Evolutionary conservation across 2,329 filamentous ascomycete species (phyloP), one percentile per base, ranked within the genome.

Genomic region (Gremmenia infestans): DNA sequence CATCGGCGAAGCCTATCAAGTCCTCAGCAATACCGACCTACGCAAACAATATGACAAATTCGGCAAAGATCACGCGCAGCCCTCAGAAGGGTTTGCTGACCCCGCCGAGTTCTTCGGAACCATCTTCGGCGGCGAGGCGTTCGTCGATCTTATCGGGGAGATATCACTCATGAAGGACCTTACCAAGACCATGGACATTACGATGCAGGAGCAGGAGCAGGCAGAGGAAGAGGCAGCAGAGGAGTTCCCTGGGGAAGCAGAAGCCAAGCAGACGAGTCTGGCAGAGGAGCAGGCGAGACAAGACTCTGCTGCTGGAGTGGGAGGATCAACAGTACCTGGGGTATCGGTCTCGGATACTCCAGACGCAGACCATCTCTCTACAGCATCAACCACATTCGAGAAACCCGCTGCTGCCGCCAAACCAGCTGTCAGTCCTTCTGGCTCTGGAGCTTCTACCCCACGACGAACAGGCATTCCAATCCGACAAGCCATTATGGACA

Each of bases 141-240:
- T 99, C 69, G 80, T 88, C 59, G 93, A 99, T 77, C 91, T 94
- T 80, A 97, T 99, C 69, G 94, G 94, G 64, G 94, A 99, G 79
- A 96, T 99, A 65, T 94, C 90, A 50, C 83, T 99, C 56, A 97
- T 99, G 89, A 97, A 97, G 77, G 94, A 99, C 69, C 81, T 99
- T 53, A 97, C 93, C 17, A 91, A 91, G 68, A 96, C 92, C 46
- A 97, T 99, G 93, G 94, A 99, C 68, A 97, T 99, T 64, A 92
- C 91, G 19, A 93, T 91, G 85, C 80, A 89, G 54, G 85, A 86
- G 58, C 82, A 85, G 63, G 84, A 87, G 59, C 64, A 63, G 36
- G 65, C 61, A 55, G 85, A 86, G 59, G 83, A 84, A 72, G 87
- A 88, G 66, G 87, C 88, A 63, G 85, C 86, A 59, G 83, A 84